Evolutionary conservation across 2,329 filamentous ascomycete genomes (phyloP).

Genomic region (Fusarium mexicanum): DNA sequence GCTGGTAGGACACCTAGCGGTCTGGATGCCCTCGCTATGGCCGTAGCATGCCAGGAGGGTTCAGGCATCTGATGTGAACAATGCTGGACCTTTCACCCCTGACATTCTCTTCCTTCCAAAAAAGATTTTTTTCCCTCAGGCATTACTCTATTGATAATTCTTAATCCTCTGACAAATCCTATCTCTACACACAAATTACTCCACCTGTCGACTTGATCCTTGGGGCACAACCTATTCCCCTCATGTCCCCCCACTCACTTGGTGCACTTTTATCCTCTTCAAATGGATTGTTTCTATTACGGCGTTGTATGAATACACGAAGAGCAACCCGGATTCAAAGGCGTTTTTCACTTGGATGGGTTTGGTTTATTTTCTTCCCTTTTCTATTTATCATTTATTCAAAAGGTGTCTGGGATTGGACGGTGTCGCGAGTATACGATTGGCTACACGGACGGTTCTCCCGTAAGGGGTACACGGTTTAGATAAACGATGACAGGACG

Average conservation of each 20-base stretch:
- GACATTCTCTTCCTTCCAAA: background rate
- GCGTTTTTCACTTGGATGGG: conserved; percentile 17
- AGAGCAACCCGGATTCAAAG: conserved; percentile 19
- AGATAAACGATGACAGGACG: conserved; percentile 41
- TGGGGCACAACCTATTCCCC: conserved; percentile 2
- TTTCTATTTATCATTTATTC: conserved; percentile 7
- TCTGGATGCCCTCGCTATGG: conserved; percentile 64
- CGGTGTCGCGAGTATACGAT: conserved; percentile 39
- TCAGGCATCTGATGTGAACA: conserved; percentile 30
- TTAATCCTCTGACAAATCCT: conserved; percentile 29
- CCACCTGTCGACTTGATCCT: conserved; percentile 3
- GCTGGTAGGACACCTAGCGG: conserved; percentile 58
- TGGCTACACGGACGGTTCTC: conserved; percentile 37
- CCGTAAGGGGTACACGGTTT: conserved; percentile 23
- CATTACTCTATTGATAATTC: conserved; percentile 38
- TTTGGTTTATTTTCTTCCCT: conserved; percentile 3
- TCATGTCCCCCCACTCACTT: conserved; percentile 1
- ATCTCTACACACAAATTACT: background rate
- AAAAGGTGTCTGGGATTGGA: conserved; percentile 26
- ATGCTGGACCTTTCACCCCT: background rate
- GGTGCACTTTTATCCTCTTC: conserved; percentile 6
- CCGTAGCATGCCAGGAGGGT: conserved; percentile 62
- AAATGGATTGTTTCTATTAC: conserved; percentile 15
- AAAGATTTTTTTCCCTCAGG: background rate
- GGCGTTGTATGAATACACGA: conserved; percentile 40